phyloP scores from a whole-genome alignment of 2,329 filamentous ascomycete species.

The Aspergillus fumigatiaffinis region DNA sequence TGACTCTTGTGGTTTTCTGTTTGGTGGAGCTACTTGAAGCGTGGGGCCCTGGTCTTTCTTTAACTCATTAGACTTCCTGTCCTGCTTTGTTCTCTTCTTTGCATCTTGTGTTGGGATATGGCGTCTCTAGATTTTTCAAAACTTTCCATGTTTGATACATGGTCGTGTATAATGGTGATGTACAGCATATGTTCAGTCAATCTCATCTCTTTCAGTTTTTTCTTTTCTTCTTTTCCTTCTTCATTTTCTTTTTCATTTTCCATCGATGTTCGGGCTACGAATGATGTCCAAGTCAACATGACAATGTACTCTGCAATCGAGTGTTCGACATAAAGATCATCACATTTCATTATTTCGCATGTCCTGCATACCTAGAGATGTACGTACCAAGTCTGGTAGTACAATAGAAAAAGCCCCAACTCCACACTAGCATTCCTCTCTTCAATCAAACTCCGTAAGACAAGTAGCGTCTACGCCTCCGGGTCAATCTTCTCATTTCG shows the following conservation, averaged over 20 bases:
- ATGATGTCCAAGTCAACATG: neutral
- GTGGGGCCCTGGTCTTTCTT: neutral
- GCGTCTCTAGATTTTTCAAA: neutral
- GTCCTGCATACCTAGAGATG: neutral
- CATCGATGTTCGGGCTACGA: neutral
- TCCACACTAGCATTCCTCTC: neutral
- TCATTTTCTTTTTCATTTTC: neutral
- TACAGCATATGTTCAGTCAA: neutral
- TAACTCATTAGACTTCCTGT: neutral
- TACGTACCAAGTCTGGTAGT: neutral
- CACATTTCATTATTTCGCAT: neutral
- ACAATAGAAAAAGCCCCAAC: neutral
- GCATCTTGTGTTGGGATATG: constrained; percentile 1
- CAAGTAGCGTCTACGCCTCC: neutral
- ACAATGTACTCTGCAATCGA: neutral
- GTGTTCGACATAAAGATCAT: neutral
- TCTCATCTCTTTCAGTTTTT: neutral
- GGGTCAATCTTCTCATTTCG: constrained; percentile 4
- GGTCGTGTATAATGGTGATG: neutral
- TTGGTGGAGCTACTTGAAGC: neutral
- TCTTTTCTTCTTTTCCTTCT: too few species aligned
- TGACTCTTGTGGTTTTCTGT: neutral
- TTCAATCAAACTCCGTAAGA: neutral
- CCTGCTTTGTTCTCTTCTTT: neutral
- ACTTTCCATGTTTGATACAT: neutral